phyloP scores from a whole-genome alignment of 352 stramenopile genomes.

The Phytopythium aichiense region DNA sequence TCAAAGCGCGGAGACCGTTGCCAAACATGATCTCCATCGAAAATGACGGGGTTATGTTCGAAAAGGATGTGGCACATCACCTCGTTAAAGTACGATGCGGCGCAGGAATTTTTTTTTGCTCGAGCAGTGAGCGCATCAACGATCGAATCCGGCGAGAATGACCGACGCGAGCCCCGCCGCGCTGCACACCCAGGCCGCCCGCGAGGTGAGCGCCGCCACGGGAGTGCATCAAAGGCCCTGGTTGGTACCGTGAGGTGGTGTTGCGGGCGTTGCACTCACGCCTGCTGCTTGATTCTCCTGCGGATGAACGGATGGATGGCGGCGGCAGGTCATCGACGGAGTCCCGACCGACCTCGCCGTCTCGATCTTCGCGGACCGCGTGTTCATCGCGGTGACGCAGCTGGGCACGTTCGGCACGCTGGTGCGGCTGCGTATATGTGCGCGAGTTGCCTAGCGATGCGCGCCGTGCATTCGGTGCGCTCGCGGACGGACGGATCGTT shows the following conservation, averaged over 20 bases:
- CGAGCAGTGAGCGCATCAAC: not conserved
- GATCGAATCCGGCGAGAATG: conserved; percentile 22
- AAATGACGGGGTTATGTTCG: not conserved
- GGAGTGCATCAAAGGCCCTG: not conserved
- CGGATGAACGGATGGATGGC: not conserved
- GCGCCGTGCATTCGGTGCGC: not conserved
- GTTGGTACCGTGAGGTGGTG: conserved; percentile 2
- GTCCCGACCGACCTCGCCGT: conserved; percentile 65
- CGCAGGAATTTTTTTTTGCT: too few species aligned
- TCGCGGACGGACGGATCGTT: not conserved
- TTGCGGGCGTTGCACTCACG: not conserved
- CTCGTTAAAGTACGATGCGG: not conserved
- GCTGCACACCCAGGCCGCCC: conserved; percentile 40
- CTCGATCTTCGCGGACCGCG: conserved; percentile 73
- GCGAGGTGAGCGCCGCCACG: conserved; percentile 20
- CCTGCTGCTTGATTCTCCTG: not conserved
- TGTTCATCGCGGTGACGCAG: conserved; percentile 82
- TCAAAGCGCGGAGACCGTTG: too few species aligned
- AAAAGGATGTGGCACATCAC: not conserved
- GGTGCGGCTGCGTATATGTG: conserved; percentile 20
- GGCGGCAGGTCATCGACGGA: conserved; percentile 65
- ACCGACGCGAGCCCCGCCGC: conserved; percentile 8
- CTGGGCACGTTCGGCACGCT: conserved; percentile 78
- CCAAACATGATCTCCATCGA: not conserved
- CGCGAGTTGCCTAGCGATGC: not conserved